Evolutionary conservation across 1,139 yeast genomes (phyloP), one percentile per base, ranked within the genome.

Genomic region (Saccharomyces hybrid): DNA sequence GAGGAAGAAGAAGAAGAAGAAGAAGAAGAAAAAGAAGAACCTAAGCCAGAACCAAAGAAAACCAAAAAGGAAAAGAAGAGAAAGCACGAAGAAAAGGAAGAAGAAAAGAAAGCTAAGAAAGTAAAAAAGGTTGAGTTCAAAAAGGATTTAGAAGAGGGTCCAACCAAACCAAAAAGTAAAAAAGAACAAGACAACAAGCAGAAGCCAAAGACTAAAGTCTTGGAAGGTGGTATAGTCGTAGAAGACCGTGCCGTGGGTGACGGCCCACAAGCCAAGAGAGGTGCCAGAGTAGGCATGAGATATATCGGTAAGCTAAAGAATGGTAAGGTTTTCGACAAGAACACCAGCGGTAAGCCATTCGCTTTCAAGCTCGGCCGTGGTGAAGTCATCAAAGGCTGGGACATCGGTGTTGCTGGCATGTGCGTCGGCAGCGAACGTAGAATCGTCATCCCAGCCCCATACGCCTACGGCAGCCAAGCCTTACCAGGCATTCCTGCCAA

Each of bases 351-450:
- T 65, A 91, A 89, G 78, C 99, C 99, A 68, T 93, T 95, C 73
- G 75, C 77, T 60, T 95, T 93, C 76, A 83, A 82, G 61, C 82
- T 93, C 64, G 99, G 99, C 67, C 88, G 87, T 73, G 99, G 99
- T 70, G 98, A 95, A 76, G 96, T 96, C 68, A 95, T 95, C 78
- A 89, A 88, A 75, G 99, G 98, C 61, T 93, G 96, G 86, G 99
- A 93, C 72, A 80, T 91, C 66, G 99, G 99, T 79, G 95, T 93
- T 66, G 89, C 91, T 56, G 99, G 99, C 72, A 91, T 95, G 98
- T 84, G 96, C 58, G 96, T 89, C 70, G 96, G 96, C 66, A 98
- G 99, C 70, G 99, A 95, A 80, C 90, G 99, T 81, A 85, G 99
- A 78, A 90, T 95, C 61, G 80, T 89, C 60, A 88, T 95, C 64